Base-by-base conservation (phyloP, 257 asterid genomes). In the Vinca minor region DNA sequence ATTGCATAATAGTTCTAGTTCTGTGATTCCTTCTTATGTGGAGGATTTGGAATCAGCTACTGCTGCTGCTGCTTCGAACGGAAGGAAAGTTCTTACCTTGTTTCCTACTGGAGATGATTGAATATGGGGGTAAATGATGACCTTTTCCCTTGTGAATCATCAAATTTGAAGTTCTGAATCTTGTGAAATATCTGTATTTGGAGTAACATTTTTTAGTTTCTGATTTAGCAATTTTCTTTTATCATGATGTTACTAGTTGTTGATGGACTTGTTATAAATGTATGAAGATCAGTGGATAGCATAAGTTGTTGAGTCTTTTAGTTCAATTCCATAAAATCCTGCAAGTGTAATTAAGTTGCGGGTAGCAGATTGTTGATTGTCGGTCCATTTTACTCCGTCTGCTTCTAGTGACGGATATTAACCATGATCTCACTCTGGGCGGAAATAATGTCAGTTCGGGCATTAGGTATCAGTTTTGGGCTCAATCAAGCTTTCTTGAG, bases 81-180 rank as follows among this genome's bases (percentile, higher is more conserved):
- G 87, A 66, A 82, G 87, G 72, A 84, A 81, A 60, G 78, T 84
- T 66, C 96, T 90, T 58, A 87, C 97, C 44, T 76, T 90, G 60
- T 90, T 90, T 73, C 96, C 97, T 9, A 81, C 86, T 0, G 87
- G 87, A 8, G 87, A 81, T 49, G 91, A 81, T 70, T 90, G 70
- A 81, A 45, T 29, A 32, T 35, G 23, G n/a, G 60, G 48, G 67
- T 65, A 62, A 71, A 36, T 62, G 64, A 68, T 31, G 63, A 71
- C 31, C 50, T 46, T 44, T 34, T 60, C 35, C 59, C n/a, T 28
- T 67, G 46, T 63, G 76, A 65, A 72, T 6, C 42, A 34, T 61
- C 38, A 62, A 55, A n/a, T n/a, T 71, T 73, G 68, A 34, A 71
- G 46, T 59, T 55, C 58, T 50, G 11, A 38, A 50, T 48, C 50